A percentile compares a stretch with the other conserved stretches of the same genome.
Evolutionary conservation across 345 rosid genomes (phyloP).

Genomic region (Durio zibethinus): DNA sequence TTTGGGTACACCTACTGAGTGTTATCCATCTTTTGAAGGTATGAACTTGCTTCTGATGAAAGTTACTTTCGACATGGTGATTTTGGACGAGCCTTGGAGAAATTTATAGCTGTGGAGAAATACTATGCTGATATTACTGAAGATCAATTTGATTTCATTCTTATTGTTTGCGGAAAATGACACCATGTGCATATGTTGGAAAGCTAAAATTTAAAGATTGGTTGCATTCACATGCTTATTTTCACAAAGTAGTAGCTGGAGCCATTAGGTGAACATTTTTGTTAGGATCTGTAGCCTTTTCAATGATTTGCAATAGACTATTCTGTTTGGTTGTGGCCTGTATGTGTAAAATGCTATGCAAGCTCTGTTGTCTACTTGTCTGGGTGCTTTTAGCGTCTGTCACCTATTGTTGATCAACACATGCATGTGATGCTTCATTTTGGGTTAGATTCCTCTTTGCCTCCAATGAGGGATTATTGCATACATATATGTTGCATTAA

Average conservation of each 20-base stretch:
- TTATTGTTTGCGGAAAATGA: conserved; percentile 98
- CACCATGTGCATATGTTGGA: conserved; percentile 90
- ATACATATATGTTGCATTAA: not conserved
- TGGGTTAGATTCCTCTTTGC: not conserved
- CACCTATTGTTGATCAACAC: not conserved
- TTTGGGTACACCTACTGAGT: conserved; percentile 10
- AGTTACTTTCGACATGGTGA: conserved; percentile 95
- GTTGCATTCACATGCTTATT: conserved; percentile 86
- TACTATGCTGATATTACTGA: conserved; percentile 97
- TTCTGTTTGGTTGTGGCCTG: not conserved
- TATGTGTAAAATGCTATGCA: not conserved
- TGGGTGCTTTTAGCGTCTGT: not conserved
- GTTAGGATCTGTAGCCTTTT: conserved; percentile 6
- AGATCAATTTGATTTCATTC: conserved; percentile 99
- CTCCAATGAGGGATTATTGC: not conserved
- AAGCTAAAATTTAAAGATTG: conserved; percentile 98
- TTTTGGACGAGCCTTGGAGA: conserved; percentile 88
- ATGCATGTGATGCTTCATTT: not conserved
- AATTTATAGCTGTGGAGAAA: conserved; percentile 95
- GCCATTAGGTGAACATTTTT: conserved; percentile 68
- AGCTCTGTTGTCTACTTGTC: not conserved
- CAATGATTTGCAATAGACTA: conserved; percentile 4
- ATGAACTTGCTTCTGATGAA: conserved; percentile 98
- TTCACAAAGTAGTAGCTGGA: conserved; percentile 92
- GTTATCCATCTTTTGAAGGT: conserved; percentile 53